A percentile compares a stretch with the other conserved stretches of the same genome.
Conservation (phyloP, 306 rosid genomes). For the Arachis stenosperma region DNA sequence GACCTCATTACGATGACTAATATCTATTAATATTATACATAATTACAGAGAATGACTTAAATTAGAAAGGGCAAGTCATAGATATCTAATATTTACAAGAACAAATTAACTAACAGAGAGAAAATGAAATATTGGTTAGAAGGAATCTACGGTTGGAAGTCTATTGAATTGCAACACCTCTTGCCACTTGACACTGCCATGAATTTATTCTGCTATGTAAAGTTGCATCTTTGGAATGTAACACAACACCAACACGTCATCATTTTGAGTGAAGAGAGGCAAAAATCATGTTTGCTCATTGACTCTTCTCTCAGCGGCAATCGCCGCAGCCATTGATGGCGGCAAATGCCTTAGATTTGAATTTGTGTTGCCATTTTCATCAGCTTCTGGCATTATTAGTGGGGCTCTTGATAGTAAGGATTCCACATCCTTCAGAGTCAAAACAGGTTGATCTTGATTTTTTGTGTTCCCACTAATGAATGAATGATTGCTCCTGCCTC, state of each 20-base stretch:
- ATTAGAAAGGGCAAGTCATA: neutral
- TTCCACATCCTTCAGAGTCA: slow-evolving; percentile 84
- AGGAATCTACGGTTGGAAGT: slow-evolving; percentile 32
- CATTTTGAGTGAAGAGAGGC: slow-evolving; percentile 32
- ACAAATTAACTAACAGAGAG: slow-evolving; percentile 22
- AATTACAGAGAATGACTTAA: slow-evolving; percentile 2
- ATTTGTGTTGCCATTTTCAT: slow-evolving; percentile 46
- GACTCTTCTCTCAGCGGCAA: slow-evolving; percentile 90
- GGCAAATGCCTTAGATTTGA: slow-evolving; percentile 67
- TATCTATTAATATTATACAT: neutral
- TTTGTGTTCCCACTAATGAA: slow-evolving; percentile 83
- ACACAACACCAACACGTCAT: neutral
- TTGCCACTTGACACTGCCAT: slow-evolving; percentile 24
- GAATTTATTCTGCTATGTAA: slow-evolving; percentile 17
- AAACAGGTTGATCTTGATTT: slow-evolving; percentile 77
- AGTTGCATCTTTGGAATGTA: slow-evolving; percentile 28
- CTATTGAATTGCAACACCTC: slow-evolving; percentile 27
- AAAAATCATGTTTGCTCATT: slow-evolving; percentile 50
- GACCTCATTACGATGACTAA: too few species aligned
- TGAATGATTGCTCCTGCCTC: slow-evolving; percentile 63
- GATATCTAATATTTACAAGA: slow-evolving; percentile 34
- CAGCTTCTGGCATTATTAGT: slow-evolving; percentile 47
- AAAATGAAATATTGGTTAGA: slow-evolving; percentile 18
- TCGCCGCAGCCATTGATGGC: slow-evolving; percentile 82
- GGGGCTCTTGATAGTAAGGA: slow-evolving; percentile 66